Evolutionary conservation across 305 asterid species (phyloP).

Genomic region (Plantago coronopus): DNA sequence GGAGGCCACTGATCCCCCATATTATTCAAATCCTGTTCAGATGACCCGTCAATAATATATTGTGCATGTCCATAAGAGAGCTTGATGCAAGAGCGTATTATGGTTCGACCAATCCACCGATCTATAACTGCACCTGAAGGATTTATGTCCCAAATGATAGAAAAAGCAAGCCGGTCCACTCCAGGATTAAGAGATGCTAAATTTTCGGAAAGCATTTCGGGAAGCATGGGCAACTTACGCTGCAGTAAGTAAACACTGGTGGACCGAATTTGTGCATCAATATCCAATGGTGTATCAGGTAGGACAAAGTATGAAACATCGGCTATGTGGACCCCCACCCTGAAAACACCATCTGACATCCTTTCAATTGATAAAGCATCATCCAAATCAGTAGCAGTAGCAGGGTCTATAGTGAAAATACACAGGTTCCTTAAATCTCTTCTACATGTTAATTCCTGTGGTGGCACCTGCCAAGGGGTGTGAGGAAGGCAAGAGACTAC

Average conservation of each 20-base stretch:
- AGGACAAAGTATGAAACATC: constrained; percentile 78
- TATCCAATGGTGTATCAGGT: constrained; percentile 66
- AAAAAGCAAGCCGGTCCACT: constrained; percentile 74
- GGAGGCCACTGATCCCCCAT: constrained; percentile 33
- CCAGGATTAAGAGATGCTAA: constrained; percentile 87
- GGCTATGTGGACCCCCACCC: constrained; percentile 90
- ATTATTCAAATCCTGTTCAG: constrained; percentile 32
- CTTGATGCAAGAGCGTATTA: constrained; percentile 73
- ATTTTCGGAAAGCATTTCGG: constrained; percentile 67
- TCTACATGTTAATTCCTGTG: constrained; percentile 50
- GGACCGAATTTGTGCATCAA: constrained; percentile 70
- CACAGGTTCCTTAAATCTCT: constrained; percentile 62
- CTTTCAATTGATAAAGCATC: constrained; percentile 80
- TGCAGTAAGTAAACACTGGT: constrained; percentile 69
- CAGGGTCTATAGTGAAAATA: constrained; percentile 81
- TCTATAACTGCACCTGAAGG: constrained; percentile 59
- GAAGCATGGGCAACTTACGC: constrained; percentile 81
- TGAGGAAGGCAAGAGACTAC: constrained; percentile 58
- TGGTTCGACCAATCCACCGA: constrained; percentile 82
- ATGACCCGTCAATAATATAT: constrained; percentile 50
- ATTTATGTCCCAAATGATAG: constrained; percentile 80
- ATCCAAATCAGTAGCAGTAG: constrained; percentile 74
- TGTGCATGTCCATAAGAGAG: constrained; percentile 91
- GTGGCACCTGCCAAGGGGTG: constrained; percentile 60
- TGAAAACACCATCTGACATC: constrained; percentile 41